Evolutionary conservation across 202 grass and related monocot genomes (phyloP).

Genomic region (Miscanthus sacchariflorus): DNA sequence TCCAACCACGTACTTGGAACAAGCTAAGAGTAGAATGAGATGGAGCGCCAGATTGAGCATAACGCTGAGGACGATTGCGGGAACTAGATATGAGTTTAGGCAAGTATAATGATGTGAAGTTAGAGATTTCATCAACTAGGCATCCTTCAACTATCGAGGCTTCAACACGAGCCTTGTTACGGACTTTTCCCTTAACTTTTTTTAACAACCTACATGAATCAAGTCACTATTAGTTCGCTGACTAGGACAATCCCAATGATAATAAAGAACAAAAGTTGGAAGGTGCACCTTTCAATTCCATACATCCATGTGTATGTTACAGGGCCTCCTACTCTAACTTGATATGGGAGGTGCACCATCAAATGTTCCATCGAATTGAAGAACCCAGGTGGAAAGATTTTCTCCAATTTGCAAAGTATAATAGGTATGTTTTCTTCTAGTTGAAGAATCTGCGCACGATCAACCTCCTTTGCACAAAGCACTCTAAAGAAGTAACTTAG

Average conservation of each 20-base stretch:
- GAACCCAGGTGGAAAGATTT: constrained; percentile 32
- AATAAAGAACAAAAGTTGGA: too few species aligned
- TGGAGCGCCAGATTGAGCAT: neutral
- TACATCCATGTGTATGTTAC: constrained; percentile 45
- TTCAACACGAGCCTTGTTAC: neutral
- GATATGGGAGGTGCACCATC: constrained; percentile 30
- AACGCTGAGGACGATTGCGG: neutral
- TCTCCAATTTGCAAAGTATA: constrained; percentile 45
- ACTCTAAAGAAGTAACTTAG: too few species aligned
- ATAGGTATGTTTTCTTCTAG: too few species aligned
- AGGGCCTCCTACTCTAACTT: neutral
- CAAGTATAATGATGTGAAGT: neutral
- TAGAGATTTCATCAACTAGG: neutral
- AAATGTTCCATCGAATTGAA: constrained; percentile 45
- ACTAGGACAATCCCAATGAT: too few species aligned
- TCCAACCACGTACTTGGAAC: constrained; percentile 33
- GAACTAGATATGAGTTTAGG: constrained; percentile 13
- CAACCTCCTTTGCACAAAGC: too few species aligned
- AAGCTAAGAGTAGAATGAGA: neutral
- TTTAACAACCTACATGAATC: neutral
- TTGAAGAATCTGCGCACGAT: too few species aligned
- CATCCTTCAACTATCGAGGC: neutral
- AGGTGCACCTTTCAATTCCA: neutral
- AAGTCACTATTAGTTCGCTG: neutral
- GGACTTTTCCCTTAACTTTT: neutral